Percentiles rank a stretch among this genome's conserved stretches.
Conservation (phyloP, 2,329 filamentous ascomycete species). For the Pseudocercospora fuligena region DNA sequence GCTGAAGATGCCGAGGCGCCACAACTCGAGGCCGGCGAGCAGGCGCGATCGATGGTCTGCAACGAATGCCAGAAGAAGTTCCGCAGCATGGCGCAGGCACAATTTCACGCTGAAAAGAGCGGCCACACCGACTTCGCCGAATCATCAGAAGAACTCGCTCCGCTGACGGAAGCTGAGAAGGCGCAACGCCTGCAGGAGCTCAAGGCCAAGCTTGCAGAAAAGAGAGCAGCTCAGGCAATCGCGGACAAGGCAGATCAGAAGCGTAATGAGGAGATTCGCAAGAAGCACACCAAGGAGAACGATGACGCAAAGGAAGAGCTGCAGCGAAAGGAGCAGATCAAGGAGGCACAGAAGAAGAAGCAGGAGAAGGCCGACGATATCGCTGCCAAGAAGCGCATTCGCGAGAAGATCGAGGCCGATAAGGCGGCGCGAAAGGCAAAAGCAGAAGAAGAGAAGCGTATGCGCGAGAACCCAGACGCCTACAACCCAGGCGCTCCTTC, state of each 20-base stretch:
- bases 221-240: constrained; percentile 69
- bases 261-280: constrained; percentile 81
- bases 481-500: constrained; percentile 53
- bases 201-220: constrained; percentile 71
- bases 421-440: constrained; percentile 87
- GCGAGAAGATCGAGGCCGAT: constrained; percentile 92
- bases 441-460: constrained; percentile 82
- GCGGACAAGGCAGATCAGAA: constrained; percentile 81
- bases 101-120: constrained; percentile 89
- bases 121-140: constrained; percentile 91
- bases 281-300: constrained; percentile 86
- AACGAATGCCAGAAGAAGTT: constrained; percentile 95
- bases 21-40: constrained; percentile 70
- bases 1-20: constrained; percentile 51
- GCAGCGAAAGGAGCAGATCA: constrained; percentile 84
- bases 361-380: constrained; percentile 85
- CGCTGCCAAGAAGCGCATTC: constrained; percentile 85
- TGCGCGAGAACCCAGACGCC: constrained; percentile 73
- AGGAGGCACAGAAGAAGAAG: constrained; percentile 84
- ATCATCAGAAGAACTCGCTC: constrained; percentile 88
- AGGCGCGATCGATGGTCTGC: constrained; percentile 83
- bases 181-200: constrained; percentile 77
- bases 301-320: constrained; percentile 92
- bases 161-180: constrained; percentile 91
- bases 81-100: constrained; percentile 76